phyloP scores from a whole-genome alignment of 1,139 yeast genomes.

The Kodamaea fungicola region DNA sequence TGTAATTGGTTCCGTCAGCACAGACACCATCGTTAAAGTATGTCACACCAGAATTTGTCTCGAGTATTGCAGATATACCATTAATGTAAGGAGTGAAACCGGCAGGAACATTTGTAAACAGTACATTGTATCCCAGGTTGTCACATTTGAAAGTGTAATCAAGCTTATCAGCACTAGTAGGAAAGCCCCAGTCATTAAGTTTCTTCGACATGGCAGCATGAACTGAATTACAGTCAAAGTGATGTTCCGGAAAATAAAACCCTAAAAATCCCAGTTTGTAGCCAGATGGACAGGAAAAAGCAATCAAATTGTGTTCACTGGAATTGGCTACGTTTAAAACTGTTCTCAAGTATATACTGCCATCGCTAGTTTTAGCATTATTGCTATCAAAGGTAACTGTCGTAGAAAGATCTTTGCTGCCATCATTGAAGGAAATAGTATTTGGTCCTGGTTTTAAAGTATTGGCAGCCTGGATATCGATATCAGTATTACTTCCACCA shows the following conservation, averaged over 20 bases:
- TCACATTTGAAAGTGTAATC: slow-evolving; percentile 14
- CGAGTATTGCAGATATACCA: slow-evolving; percentile 6
- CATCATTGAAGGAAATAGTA: slow-evolving; percentile 27
- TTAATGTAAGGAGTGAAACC: slow-evolving; percentile 27
- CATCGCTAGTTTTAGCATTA: not conserved
- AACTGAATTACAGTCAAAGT: slow-evolving; percentile 19
- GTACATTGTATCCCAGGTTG: slow-evolving; percentile 8
- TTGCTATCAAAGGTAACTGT: slow-evolving; percentile 12
- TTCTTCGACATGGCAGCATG: slow-evolving; percentile 17
- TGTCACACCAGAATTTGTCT: not conserved
- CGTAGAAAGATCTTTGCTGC: slow-evolving; percentile 17
- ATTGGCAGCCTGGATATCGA: slow-evolving; percentile 19
- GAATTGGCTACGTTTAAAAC: slow-evolving; percentile 12
- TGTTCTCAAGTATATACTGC: not conserved
- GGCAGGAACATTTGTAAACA: slow-evolving; percentile 22
- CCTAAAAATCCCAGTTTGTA: slow-evolving; percentile 22
- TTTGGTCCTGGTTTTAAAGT: slow-evolving; percentile 22
- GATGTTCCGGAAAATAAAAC: slow-evolving; percentile 7
- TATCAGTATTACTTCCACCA: slow-evolving; percentile 20
- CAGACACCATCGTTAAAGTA: not conserved
- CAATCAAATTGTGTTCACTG: slow-evolving; percentile 17
- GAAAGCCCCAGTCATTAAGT: slow-evolving; percentile 19
- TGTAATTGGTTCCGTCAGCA: not conserved
- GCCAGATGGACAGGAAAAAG: slow-evolving; percentile 22
- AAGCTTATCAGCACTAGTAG: slow-evolving; percentile 9